Evolutionary conservation across 108 stramenopile species (phyloP).

Genomic region (Stephanodiscus minutulus): DNA sequence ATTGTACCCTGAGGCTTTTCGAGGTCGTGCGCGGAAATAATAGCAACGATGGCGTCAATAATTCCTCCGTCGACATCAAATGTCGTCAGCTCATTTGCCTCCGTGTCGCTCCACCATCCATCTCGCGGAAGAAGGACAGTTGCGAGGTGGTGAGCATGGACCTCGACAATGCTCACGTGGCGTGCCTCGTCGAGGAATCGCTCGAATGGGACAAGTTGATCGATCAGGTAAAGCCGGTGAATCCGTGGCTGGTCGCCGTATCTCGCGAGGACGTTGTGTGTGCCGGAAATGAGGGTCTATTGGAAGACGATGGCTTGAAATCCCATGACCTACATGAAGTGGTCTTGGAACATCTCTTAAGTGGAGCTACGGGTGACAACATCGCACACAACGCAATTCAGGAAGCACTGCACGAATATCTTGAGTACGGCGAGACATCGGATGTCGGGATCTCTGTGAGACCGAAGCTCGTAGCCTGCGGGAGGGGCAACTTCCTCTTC

Average conservation of each 20-base stretch:
- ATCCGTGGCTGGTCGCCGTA: conserved; percentile 24
- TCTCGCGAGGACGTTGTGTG: conserved; percentile 42
- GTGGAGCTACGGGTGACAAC: conserved; percentile 1
- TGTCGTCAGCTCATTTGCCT: conserved; percentile 44
- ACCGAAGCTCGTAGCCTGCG: conserved; percentile 32
- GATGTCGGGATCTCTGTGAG: conserved; percentile 13
- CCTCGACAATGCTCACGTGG: conserved; percentile 36
- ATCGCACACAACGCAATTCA: conserved; percentile 12
- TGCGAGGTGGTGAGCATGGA: conserved; percentile 17
- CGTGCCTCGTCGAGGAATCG: conserved; percentile 21
- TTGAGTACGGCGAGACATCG: conserved; percentile 25
- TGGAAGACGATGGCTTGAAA: conserved; percentile 30
- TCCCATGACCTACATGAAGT: conserved; percentile 29
- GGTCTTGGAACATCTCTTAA: conserved; percentile 27
- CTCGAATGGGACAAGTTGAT: neutral
- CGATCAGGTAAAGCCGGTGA: neutral
- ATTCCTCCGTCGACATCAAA: conserved; percentile 7
- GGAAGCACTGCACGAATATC: conserved; percentile 28
- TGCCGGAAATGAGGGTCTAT: conserved; percentile 42
- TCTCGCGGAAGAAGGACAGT: conserved; percentile 24
- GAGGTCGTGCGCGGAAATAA: conserved; percentile 31
- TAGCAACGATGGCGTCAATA: neutral
- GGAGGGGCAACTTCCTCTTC: conserved; percentile 26
- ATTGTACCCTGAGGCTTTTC: conserved; percentile 43
- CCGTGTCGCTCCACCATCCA: conserved; percentile 17